Percentiles rank a stretch among this genome's conserved stretches.
These are phyloP conservation scores for Trichosporon asahii DNA, from an alignment of 1,284 basidiomycete genomes.

Conservation along the genomic window DNA sequence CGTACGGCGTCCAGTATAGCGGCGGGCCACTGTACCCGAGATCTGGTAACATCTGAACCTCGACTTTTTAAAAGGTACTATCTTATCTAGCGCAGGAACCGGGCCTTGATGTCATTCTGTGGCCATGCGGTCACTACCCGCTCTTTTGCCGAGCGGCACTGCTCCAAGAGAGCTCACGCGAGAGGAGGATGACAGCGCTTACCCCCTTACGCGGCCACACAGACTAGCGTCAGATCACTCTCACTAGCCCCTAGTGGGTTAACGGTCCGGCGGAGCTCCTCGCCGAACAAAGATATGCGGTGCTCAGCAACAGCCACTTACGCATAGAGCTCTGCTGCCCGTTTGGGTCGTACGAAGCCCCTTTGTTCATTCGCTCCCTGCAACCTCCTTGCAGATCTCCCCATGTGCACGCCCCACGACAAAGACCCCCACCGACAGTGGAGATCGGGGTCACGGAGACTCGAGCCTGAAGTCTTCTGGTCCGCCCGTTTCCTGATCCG, in stretches of 20 bases:
- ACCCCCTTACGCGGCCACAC: not conserved
- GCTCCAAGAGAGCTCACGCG: not conserved
- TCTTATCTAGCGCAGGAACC: not conserved
- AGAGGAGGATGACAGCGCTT: too few relatives aligned
- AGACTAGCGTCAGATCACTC: not conserved
- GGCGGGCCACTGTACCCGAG: not conserved
- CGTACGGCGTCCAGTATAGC: too few relatives aligned
- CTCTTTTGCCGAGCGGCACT: not conserved
- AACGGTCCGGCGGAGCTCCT: not conserved
- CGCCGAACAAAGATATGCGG: not conserved
- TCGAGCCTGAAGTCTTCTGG: not conserved
- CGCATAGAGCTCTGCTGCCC: not conserved
- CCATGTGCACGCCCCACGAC: not conserved
- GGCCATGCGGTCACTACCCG: not conserved
- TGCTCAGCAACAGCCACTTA: not conserved
- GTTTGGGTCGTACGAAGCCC: not conserved
- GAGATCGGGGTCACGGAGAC: not conserved
- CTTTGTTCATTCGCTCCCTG: not conserved
- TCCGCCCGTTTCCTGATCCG: too few relatives aligned
- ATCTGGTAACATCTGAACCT: not conserved
- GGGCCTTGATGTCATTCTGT: not conserved
- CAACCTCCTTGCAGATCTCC: not conserved
- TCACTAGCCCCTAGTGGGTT: not conserved
- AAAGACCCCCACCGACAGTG: not conserved
- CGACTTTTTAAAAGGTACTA: not conserved